phyloP scores from a whole-genome alignment of 2,329 filamentous ascomycete genomes.

The Penicillium sp. region DNA sequence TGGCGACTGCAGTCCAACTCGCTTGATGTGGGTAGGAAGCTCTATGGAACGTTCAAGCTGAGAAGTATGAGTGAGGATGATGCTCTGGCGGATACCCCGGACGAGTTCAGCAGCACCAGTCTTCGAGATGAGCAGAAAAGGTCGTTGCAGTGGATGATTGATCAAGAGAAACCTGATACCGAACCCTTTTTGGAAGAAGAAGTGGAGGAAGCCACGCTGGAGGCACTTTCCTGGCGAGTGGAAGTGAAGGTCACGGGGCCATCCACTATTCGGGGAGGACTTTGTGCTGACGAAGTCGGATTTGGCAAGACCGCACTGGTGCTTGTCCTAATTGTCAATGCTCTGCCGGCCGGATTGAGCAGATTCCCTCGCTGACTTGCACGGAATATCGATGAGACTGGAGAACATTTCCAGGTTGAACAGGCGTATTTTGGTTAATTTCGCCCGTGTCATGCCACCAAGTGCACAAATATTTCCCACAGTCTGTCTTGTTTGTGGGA shows the following conservation, averaged over 20 bases:
- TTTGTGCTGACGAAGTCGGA: conserved; percentile 67
- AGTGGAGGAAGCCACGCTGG: conserved; percentile 59
- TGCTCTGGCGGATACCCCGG: no score
- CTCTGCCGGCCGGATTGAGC: not conserved
- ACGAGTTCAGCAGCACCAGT: no score
- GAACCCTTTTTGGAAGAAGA: conserved; percentile 57
- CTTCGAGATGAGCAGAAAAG: conserved; percentile 59
- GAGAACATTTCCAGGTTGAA: no score
- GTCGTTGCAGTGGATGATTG: conserved; percentile 64
- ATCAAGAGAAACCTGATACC: conserved; percentile 53
- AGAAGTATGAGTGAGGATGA: conserved; percentile 50
- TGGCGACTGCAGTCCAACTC: conserved; percentile 57
- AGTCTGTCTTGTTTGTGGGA: no score
- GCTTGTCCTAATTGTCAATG: conserved; percentile 55
- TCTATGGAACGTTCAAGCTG: conserved; percentile 42
- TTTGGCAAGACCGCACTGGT: conserved; percentile 70
- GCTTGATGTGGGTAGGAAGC: conserved; percentile 33
- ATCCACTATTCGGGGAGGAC: conserved; percentile 57
- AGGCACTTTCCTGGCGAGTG: conserved; percentile 54
- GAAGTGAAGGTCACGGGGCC: conserved; percentile 52
- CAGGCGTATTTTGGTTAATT: no score
- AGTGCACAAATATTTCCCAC: no score
- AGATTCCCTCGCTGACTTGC: no score
- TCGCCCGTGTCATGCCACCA: no score
- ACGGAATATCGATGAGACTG: no score